Evolutionary conservation across 2,329 filamentous ascomycete species (phyloP), one percentile per base, ranked within the genome.

Genomic region (Penicillium frequentans): DNA sequence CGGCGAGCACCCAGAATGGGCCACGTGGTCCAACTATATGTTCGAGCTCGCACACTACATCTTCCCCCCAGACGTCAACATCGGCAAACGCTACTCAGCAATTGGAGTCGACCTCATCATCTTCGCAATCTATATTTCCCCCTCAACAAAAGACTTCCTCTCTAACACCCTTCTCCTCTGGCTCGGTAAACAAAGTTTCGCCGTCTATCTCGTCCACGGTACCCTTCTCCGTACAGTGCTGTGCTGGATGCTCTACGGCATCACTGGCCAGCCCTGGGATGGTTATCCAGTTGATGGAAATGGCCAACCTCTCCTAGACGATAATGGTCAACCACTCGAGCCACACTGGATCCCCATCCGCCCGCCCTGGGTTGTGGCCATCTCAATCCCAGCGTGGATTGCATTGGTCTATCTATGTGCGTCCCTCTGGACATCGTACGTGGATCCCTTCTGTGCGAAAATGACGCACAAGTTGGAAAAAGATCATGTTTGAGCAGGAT

Each of bases 181-280:
- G 80, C 72, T 84, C 4, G 82, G 82, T 14, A 76, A 78, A 57
- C 81, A 82, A 68, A 81, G 79, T 55, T 84, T 84, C 57, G 81
- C 82, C 27, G 81, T 84, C 6, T 84, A 84, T 63, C 76, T 84
- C 13, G 74, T 79, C 7, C 82, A 84, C 65, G 81, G 82, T 47
- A 83, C 81, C 0, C 74, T 84, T 10, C 68, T 84, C 43, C 79
- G 81, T 19, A 80, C 79, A 1, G 75, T 82, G 0, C 75, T 81
- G 23, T 77, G 77, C 45, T 81, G 82, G 73, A 77, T 83, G 67
- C 75, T 83, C 9, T 84, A 83, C 60, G 81, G 81, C 31, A 79
- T 81, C 58, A 76, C 73, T 44, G 76, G 76, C 33, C 70, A 79
- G 58, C 76, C 78, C 2, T 80, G 75, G 70, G 65, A 72, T 21